Evolutionary conservation across 1,139 yeast species (phyloP).

Genomic region (Debaryomyces psychrophilus): DNA sequence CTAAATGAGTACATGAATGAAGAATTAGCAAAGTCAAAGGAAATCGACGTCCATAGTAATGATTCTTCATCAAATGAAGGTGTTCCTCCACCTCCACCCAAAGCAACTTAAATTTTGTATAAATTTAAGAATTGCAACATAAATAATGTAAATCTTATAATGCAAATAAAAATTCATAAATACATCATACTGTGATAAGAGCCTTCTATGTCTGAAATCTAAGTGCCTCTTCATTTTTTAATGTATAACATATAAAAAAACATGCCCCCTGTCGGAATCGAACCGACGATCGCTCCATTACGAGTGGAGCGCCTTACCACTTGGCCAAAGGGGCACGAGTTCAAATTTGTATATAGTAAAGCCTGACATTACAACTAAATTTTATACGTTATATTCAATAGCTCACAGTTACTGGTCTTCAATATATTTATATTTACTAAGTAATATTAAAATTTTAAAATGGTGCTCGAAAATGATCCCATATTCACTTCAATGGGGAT

Average conservation of each 20-base stretch:
- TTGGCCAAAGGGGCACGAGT: conserved; percentile 52
- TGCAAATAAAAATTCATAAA: neutral
- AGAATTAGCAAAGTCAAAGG: conserved; percentile 48
- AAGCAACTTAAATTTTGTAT: neutral
- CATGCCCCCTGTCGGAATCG: conserved; percentile 57
- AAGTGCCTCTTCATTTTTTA: neutral
- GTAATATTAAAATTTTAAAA: neutral
- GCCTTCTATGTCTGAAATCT: too few relatives aligned
- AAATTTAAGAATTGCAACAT: neutral
- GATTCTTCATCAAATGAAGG: conserved; percentile 10
- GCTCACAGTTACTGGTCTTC: too few relatives aligned
- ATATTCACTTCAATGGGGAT: conserved; percentile 73
- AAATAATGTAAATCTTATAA: neutral
- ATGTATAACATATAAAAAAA: conserved; percentile 17
- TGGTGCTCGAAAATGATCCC: conserved; percentile 12
- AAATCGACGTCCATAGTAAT: conserved; percentile 28
- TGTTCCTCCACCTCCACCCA: conserved; percentile 39
- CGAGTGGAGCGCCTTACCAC: conserved; percentile 62
- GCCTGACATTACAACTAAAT: too few relatives aligned
- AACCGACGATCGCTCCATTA: conserved; percentile 61
- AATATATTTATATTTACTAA: neutral
- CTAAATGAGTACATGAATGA: conserved; percentile 50
- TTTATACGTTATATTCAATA: too few relatives aligned
- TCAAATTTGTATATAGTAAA: neutral
- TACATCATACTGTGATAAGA: too few relatives aligned